Evolutionary conservation across 2,329 filamentous ascomycete genomes (phyloP).

Genomic region (Fusarium agapanthi): DNA sequence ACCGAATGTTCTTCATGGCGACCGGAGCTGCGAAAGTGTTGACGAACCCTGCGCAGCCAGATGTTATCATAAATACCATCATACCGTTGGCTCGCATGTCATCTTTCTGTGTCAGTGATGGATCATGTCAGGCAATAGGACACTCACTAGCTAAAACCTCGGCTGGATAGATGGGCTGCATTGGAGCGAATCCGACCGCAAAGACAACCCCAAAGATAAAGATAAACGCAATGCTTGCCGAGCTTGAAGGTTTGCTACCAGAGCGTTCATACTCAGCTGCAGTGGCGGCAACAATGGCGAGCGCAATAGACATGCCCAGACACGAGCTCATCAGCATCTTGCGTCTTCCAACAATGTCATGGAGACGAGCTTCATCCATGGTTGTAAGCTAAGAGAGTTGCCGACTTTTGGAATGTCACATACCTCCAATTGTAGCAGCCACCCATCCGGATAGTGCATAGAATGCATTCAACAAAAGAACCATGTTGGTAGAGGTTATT

Average conservation of each 20-base stretch:
- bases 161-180: neutral
- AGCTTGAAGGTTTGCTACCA: neutral
- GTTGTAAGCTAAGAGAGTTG: rapidly evolving
- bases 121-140: rapidly evolving
- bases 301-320: neutral
- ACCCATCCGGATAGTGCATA: neutral
- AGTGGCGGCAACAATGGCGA: neutral
- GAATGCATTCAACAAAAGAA: neutral
- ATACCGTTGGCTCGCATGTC: neutral
- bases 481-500: neutral
- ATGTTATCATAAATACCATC: neutral
- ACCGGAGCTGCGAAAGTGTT: neutral
- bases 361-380: neutral
- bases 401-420: rapidly evolving
- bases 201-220: neutral
- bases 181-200: neutral
- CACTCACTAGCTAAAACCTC: neutral
- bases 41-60: neutral
- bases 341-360: neutral
- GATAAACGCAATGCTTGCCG: neutral
- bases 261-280: neutral
- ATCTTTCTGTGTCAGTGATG: neutral
- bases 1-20: neutral
- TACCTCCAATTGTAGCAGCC: neutral
- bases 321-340: neutral